Evolutionary conservation across 805 yeast genomes (phyloP).

Genomic region (Hanseniaspora meyeri): DNA sequence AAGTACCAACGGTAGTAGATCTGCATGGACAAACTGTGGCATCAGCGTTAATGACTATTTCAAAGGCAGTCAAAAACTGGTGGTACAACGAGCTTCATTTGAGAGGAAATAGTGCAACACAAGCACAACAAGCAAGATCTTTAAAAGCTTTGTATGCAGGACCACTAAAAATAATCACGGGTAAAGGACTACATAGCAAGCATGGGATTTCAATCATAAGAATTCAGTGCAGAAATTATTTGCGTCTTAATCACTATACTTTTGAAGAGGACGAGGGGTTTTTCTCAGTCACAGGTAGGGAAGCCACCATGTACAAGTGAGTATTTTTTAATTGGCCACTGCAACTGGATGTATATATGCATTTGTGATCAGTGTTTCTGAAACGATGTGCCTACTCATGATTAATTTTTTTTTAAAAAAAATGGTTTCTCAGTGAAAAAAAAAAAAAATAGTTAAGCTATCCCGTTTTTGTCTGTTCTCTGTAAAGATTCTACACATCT

Average conservation of each 20-base stretch:
- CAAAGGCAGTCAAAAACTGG: constrained; percentile 38
- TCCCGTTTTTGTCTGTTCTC: too few relatives aligned
- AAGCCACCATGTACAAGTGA: neutral
- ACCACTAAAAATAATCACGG: constrained; percentile 45
- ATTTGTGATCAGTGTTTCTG: too few relatives aligned
- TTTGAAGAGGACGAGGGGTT: constrained; percentile 38
- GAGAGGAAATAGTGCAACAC: constrained; percentile 28
- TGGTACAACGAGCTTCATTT: constrained; percentile 44
- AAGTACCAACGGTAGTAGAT: constrained; percentile 32
- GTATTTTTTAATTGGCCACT: too few relatives aligned
- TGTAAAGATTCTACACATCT: too few relatives aligned
- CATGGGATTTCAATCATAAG: constrained; percentile 44
- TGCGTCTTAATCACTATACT: constrained; percentile 30
- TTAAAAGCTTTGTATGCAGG: constrained; percentile 27
- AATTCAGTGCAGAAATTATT: constrained; percentile 31
- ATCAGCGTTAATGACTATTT: constrained; percentile 34
- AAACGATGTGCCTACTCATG: too few relatives aligned
- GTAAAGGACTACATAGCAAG: constrained; percentile 57
- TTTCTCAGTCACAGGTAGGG: constrained; percentile 34
- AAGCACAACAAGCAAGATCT: constrained; percentile 21
- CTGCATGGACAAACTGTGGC: constrained; percentile 43
- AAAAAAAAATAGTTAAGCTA: too few relatives aligned
- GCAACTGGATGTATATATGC: too few relatives aligned
- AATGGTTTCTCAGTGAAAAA: too few relatives aligned
- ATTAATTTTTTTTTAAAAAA: too few relatives aligned